Evolutionary conservation across 768 basidiomycete species (phyloP).

Genomic region (Boletus tomentosulus): DNA sequence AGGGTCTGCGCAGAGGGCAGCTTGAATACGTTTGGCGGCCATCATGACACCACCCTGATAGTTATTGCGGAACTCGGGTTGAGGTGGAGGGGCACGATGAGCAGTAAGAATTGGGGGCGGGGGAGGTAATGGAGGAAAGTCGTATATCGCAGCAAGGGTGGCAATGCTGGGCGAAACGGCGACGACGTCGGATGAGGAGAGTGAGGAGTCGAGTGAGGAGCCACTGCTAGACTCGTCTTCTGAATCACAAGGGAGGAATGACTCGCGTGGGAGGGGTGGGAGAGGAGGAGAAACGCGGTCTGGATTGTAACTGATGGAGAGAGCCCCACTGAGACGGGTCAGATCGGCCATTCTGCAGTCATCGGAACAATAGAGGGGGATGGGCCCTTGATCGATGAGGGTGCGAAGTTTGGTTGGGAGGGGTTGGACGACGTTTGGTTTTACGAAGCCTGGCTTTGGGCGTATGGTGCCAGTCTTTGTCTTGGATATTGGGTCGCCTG

Average conservation of each 20-base stretch:
- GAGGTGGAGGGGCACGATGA: slow-evolving; percentile 21
- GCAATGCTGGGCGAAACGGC: slow-evolving; percentile 32
- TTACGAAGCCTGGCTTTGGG: slow-evolving; percentile 58
- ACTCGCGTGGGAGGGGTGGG: slow-evolving; percentile 40
- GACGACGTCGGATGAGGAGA: slow-evolving; percentile 21
- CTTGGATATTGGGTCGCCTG: slow-evolving; percentile 28
- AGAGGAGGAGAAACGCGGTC: slow-evolving; percentile 38
- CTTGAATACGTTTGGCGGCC: slow-evolving; percentile 54
- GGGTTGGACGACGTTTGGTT: slow-evolving; percentile 45
- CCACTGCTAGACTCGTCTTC: slow-evolving; percentile 41
- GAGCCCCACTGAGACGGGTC: slow-evolving; percentile 35
- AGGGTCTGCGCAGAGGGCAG: slow-evolving; percentile 41
- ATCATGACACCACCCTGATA: slow-evolving; percentile 66
- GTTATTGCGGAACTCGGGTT: slow-evolving; percentile 33
- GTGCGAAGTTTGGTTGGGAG: slow-evolving; percentile 50
- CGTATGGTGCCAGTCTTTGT: slow-evolving; percentile 36
- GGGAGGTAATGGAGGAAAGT: slow-evolving; percentile 53
- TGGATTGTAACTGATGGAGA: slow-evolving; percentile 48
- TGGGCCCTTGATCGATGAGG: slow-evolving; percentile 77
- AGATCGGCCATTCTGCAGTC: slow-evolving; percentile 65
- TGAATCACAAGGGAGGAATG: slow-evolving; percentile 31
- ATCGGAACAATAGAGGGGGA: slow-evolving; percentile 81
- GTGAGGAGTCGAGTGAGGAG: slow-evolving; percentile 36
- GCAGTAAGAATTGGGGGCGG: slow-evolving; percentile 40
- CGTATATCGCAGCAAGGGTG: slow-evolving; percentile 37